These are phyloP conservation scores for Amanita pseudoporphyria DNA, from an alignment of 768 basidiomycete species.

Conservation along the genomic window DNA sequence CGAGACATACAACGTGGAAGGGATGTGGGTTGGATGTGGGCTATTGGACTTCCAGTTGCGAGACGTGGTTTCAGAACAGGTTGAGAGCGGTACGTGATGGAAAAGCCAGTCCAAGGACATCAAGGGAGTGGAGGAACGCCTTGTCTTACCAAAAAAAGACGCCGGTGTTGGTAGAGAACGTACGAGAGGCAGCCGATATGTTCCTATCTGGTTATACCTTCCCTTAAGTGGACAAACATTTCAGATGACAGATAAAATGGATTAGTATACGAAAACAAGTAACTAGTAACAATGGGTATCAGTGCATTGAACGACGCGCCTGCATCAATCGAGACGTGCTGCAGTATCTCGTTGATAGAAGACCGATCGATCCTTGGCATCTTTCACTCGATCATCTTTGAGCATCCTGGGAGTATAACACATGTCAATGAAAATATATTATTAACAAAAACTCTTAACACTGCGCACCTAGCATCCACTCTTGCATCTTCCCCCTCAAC, in stretches of 20 bases:
- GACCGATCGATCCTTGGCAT: neutral
- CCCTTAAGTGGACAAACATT: neutral
- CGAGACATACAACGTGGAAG: conserved; percentile 3
- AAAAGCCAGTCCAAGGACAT: neutral
- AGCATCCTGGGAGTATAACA: conserved; percentile 51
- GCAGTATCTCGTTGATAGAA: conserved; percentile 3
- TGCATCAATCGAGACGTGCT: conserved; percentile 1
- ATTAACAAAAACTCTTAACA: neutral
- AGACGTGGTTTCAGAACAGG: conserved; percentile 5
- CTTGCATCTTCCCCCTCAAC: conserved; percentile 91
- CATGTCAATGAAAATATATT: conserved; percentile 6
- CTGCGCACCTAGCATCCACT: conserved; percentile 69
- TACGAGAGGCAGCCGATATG: neutral
- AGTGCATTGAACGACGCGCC: neutral
- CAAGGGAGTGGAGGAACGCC: conserved; percentile 1
- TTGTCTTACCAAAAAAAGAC: neutral
- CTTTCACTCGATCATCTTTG: conserved; percentile 62
- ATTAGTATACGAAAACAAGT: neutral
- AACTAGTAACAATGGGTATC: neutral
- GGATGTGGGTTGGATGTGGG: conserved; percentile 4
- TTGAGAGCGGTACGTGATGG: neutral
- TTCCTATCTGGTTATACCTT: neutral
- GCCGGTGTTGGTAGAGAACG: neutral
- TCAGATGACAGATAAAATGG: neutral
- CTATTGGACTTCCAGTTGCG: conserved; percentile 5